Evolutionary conservation across 2,329 filamentous ascomycete species (phyloP).

Genomic region (Trichophyton benhamiae): DNA sequence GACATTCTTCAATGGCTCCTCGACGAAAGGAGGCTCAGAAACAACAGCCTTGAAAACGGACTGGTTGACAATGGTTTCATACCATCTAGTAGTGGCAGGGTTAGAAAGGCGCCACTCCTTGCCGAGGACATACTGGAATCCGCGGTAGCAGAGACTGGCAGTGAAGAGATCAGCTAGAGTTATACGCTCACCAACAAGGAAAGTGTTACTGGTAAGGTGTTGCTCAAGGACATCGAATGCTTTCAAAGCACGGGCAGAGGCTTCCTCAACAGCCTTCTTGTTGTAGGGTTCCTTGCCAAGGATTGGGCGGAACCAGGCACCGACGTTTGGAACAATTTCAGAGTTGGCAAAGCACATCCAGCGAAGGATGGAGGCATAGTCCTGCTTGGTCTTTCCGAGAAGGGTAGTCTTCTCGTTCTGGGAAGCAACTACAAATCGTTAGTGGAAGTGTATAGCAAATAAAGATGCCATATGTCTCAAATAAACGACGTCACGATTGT

Average conservation of each 20-base stretch:
- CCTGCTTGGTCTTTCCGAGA: slow-evolving; percentile 99
- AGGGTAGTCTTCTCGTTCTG: slow-evolving; percentile 99
- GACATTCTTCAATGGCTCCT: slow-evolving; percentile 61
- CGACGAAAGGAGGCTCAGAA: slow-evolving; percentile 63
- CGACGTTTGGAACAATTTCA: slow-evolving; percentile 64
- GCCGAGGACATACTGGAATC: slow-evolving; percentile 91
- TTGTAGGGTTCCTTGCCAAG: slow-evolving; percentile 77
- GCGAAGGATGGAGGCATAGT: slow-evolving; percentile 94
- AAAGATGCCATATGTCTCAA: slow-evolving; percentile 10
- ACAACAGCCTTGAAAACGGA: slow-evolving; percentile 74
- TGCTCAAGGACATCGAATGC: slow-evolving; percentile 64
- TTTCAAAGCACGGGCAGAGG: slow-evolving; percentile 55
- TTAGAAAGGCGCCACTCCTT: slow-evolving; percentile 72
- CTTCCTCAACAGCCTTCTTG: slow-evolving; percentile 91
- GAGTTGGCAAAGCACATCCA: slow-evolving; percentile 97
- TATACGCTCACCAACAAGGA: slow-evolving; percentile 93
- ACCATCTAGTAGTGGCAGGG: slow-evolving; percentile 88
- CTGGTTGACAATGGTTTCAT: slow-evolving; percentile 85
- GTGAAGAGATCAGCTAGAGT: slow-evolving; percentile 90
- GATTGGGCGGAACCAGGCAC: slow-evolving; percentile 76
- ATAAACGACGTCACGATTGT: no score
- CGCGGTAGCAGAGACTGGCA: slow-evolving; percentile 65
- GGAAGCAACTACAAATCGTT: slow-evolving; percentile 64
- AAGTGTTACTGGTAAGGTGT: slow-evolving; percentile 86
- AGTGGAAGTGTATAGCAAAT: not conserved